Conservation (phyloP, 495 filamentous ascomycete genomes). For the Penicillium simplicissimum region DNA sequence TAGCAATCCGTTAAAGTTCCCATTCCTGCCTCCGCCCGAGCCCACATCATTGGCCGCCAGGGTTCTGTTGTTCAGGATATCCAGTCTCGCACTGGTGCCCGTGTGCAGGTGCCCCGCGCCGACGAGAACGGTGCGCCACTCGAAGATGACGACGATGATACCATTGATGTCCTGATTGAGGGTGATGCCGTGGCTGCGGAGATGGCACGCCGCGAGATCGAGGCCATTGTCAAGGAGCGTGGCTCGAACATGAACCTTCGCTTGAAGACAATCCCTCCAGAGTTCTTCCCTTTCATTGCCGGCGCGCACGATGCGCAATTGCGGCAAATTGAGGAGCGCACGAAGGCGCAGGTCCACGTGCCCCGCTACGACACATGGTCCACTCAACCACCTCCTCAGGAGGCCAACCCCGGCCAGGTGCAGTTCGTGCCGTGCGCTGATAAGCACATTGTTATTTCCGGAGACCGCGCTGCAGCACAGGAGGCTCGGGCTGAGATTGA, state of each 20-base stretch:
- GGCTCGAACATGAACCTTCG: constrained; percentile 76
- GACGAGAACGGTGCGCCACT: constrained; percentile 56
- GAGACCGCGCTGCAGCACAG: constrained; percentile 81
- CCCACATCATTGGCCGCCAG: constrained; percentile 87
- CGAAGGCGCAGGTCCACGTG: constrained; percentile 72
- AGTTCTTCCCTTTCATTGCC: constrained; percentile 94
- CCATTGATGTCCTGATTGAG: constrained; percentile 84
- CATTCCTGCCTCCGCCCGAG: constrained; percentile 77
- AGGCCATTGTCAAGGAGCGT: constrained; percentile 81
- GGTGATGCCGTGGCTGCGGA: constrained; percentile 83
- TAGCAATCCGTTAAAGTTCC: constrained; percentile 74
- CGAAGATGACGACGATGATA: constrained; percentile 71
- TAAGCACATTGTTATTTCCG: constrained; percentile 78
- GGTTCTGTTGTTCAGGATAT: constrained; percentile 89
- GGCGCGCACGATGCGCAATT: constrained; percentile 72
- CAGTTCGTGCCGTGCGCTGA: constrained; percentile 64
- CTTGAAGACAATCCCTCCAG: constrained; percentile 78
- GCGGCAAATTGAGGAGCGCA: constrained; percentile 67
- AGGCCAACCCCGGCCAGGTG: constrained; percentile 62
- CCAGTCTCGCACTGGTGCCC: constrained; percentile 79
- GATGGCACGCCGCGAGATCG: constrained; percentile 77
- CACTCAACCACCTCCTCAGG: constrained; percentile 66
- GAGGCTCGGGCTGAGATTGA: constrained; percentile 79
- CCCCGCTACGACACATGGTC: constrained; percentile 78
- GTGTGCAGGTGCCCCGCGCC: constrained; percentile 80